A percentile compares a stretch with the other conserved stretches of the same genome.
Conservation (phyloP, 257 asterid genomes). For the Solanum chilense region DNA sequence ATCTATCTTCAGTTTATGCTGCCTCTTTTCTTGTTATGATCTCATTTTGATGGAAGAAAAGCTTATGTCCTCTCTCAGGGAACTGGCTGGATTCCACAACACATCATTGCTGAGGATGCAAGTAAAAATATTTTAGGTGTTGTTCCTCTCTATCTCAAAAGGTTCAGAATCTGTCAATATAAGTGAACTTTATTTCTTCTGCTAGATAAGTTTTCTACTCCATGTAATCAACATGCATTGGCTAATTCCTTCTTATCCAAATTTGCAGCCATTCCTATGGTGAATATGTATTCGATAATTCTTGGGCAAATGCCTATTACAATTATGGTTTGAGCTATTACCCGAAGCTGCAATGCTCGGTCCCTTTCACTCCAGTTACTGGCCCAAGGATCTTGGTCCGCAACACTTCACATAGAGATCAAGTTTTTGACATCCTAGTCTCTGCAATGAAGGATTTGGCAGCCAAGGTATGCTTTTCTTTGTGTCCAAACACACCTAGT, state of each 20-base stretch:
- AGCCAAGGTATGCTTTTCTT: slow-evolving; percentile 36
- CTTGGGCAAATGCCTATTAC: slow-evolving; percentile 97
- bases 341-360: slow-evolving; percentile 86
- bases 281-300: slow-evolving; percentile 95
- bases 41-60: slow-evolving; percentile 8
- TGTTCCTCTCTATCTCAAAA: slow-evolving; percentile 90
- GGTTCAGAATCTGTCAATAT: slow-evolving; percentile 29
- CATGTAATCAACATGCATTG: background rate
- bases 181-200: background rate
- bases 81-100: slow-evolving; percentile 94
- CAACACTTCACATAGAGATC: slow-evolving; percentile 48
- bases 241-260: slow-evolving; percentile 8
- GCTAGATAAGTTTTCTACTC: background rate
- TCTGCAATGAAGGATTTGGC: slow-evolving; percentile 81
- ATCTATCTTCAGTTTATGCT: background rate
- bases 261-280: slow-evolving; percentile 93
- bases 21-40: background rate
- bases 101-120: slow-evolving; percentile 70
- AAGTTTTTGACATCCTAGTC: slow-evolving; percentile 75
- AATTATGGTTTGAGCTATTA: slow-evolving; percentile 77
- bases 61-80: slow-evolving; percentile 39
- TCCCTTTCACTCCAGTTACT: slow-evolving; percentile 95
- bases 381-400: slow-evolving; percentile 92
- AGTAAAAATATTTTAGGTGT: slow-evolving; percentile 58
- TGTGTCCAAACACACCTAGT: background rate